Evolutionary conservation across 1,284 basidiomycete genomes (phyloP), one percentile per base, ranked within the genome.

Genomic region (Leccinum glutinopallens): DNA sequence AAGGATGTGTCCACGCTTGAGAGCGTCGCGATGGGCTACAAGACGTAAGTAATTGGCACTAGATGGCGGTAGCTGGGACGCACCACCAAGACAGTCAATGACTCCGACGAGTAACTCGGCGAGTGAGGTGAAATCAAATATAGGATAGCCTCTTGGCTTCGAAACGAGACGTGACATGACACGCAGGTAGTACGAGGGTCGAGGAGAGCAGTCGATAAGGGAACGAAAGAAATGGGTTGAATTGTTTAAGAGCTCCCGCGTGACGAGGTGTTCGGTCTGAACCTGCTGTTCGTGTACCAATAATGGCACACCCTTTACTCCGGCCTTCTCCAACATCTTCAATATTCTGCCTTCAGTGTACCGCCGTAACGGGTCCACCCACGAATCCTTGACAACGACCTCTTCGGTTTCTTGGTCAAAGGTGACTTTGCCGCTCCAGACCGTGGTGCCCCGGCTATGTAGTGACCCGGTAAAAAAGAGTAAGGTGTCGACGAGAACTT

Each of bases 11-110:
- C 37, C 46, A 0, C 53, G 9, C 6, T 57, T 29, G 3, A 63
- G 25, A 32, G 53, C 25, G 5, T 67, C 54, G 13, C 37, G n/a
- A 41, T 67, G 64, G 3, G 39, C 64, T 67, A 35, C 1, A 6
- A 54, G 25, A 55, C 17, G 17, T 55, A n/a, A 55, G 29, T 33
- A 4, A 10, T 54, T 9, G 25, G 22, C 15, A 22, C 15, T 54
- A 10, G 19, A 12, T 54, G 10, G 25, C 10, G 25, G 4, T 54
- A 22, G 25, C 25, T 29, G 9, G 46, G 46, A 54, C 25, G 19
- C 51, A 54, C 51, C 51, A 54, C 22, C 22, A 13, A 54, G 19
- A 54, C 51, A 54, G 15, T 54, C 51, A 29, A 54, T 54, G 22
- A 54, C 12, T 15, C 19, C 51, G 25, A 54, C 51, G 12, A 54